Evolutionary conservation across 495 filamentous ascomycete genomes (phyloP).

Genomic region (Tuber magnatum): DNA sequence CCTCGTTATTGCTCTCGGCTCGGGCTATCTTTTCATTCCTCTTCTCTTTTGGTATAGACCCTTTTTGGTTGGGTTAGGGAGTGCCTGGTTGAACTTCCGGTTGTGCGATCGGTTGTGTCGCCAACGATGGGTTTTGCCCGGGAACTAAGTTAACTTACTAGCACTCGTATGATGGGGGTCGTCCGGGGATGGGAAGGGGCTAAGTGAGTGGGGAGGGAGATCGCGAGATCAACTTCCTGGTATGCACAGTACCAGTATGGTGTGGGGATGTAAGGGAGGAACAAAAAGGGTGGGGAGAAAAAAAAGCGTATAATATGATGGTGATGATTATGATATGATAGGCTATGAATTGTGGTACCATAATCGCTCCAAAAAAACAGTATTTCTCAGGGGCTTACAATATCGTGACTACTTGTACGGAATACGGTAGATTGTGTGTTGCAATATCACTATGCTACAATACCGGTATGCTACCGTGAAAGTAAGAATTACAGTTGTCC

Average conservation of each 20-base stretch:
- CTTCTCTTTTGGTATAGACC: too few relatives aligned
- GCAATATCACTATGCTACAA: not conserved
- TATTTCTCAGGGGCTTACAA: not conserved
- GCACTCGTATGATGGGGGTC: too few relatives aligned
- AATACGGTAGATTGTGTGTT: not conserved
- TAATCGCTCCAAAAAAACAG: not conserved
- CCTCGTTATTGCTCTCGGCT: too few relatives aligned
- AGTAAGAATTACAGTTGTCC: not conserved
- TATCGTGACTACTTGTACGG: not conserved
- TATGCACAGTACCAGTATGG: not conserved
- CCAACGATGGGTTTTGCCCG: too few relatives aligned
- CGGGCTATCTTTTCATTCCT: too few relatives aligned
- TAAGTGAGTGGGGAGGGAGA: too few relatives aligned
- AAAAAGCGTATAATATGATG: not conserved
- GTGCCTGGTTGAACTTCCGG: too few relatives aligned
- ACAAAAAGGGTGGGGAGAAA: not conserved
- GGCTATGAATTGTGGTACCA: not conserved
- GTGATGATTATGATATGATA: not conserved
- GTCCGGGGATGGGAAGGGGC: too few relatives aligned
- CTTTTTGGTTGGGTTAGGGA: too few relatives aligned
- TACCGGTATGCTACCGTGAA: not conserved
- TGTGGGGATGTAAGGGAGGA: not conserved
- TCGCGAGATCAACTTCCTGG: too few relatives aligned
- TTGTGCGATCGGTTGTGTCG: too few relatives aligned
- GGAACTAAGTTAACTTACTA: too few relatives aligned